Evolutionary conservation across 805 yeast genomes (phyloP).

Genomic region (Cyberlindnera mycetangii): DNA sequence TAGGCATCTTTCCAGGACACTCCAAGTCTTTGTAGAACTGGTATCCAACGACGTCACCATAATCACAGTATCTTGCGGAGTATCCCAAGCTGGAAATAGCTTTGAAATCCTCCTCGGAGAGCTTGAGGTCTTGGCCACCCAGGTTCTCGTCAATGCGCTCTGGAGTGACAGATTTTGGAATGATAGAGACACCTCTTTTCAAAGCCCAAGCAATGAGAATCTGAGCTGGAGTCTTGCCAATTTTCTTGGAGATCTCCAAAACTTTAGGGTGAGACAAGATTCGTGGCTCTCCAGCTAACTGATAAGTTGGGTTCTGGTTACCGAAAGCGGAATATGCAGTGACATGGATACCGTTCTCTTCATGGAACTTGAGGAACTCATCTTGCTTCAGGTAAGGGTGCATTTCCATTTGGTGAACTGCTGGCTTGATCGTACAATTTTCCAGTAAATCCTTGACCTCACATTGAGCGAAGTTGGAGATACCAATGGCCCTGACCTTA

Average conservation of each 20-base stretch:
- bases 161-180: conserved; percentile 48
- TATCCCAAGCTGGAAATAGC: conserved; percentile 29
- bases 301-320: conserved; percentile 48
- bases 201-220: conserved; percentile 58
- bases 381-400: conserved; percentile 66
- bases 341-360: conserved; percentile 48
- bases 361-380: conserved; percentile 51
- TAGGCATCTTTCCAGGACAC: conserved; percentile 31
- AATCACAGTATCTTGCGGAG: conserved; percentile 31
- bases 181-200: conserved; percentile 50
- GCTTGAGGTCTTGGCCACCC: conserved; percentile 25
- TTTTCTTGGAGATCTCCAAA: conserved; percentile 41
- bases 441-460: conserved; percentile 41
- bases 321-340: conserved; percentile 84
- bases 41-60: conserved; percentile 32
- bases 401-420: conserved; percentile 68
- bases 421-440: conserved; percentile 47
- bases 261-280: conserved; percentile 39
- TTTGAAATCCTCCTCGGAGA: conserved; percentile 36
- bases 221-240: conserved; percentile 45
- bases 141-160: conserved; percentile 39
- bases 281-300: conserved; percentile 32
- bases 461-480: conserved; percentile 57
- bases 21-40: conserved; percentile 33
- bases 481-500: conserved; percentile 60